Conservation (phyloP, 345 rosid species). For the Bruguiera sexangula region DNA sequence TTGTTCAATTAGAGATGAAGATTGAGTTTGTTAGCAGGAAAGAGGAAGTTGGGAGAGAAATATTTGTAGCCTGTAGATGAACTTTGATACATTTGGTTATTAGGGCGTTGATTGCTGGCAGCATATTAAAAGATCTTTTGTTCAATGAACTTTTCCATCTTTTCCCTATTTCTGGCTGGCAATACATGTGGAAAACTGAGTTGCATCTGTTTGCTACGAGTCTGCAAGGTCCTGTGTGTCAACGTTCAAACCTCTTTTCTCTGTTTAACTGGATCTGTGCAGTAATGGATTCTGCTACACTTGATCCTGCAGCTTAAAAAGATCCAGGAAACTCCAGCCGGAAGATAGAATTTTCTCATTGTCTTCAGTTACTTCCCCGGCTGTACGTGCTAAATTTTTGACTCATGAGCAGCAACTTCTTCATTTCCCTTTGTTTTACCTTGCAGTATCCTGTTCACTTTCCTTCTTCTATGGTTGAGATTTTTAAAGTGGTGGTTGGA, state of each 20-base stretch:
- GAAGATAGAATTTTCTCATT: conserved; percentile 31
- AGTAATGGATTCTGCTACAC: not conserved
- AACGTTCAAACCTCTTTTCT: not conserved
- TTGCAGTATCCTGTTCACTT: not conserved
- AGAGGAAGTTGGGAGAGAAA: too few species aligned
- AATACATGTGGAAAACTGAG: too few species aligned
- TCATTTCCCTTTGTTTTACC: not conserved
- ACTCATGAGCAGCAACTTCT: not conserved
- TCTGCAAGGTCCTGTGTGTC: not conserved
- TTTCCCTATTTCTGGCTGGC: too few species aligned
- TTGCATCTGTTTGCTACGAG: too few species aligned
- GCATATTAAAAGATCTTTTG: too few species aligned
- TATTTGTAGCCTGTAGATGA: too few species aligned
- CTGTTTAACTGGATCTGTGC: conserved; percentile 8
- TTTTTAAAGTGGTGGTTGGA: too few species aligned
- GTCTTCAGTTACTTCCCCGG: conserved; percentile 27
- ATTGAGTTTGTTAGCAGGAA: too few species aligned
- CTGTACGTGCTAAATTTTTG: conserved; percentile 19
- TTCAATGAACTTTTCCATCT: too few species aligned
- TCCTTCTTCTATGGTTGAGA: not conserved
- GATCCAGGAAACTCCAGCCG: conserved; percentile 26
- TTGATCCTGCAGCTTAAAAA: conserved; percentile 25
- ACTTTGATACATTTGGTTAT: too few species aligned
- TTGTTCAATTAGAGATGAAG: too few species aligned
- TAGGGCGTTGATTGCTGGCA: too few species aligned